Evolutionary conservation across 352 stramenopile species (phyloP), one percentile per base, ranked within the genome.

Genomic region (Phytophthora colocasiae): DNA sequence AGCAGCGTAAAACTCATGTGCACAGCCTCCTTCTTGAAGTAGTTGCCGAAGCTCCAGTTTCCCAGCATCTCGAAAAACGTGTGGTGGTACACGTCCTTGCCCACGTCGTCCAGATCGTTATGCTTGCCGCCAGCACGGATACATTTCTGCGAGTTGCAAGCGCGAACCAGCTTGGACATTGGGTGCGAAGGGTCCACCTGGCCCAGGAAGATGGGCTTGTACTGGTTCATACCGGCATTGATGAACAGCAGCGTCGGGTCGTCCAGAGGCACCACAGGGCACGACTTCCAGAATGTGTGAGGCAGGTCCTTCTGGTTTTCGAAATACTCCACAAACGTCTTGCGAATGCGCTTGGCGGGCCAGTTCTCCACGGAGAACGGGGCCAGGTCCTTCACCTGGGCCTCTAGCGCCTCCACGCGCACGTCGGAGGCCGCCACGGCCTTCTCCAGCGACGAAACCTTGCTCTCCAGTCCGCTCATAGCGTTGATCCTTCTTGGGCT

Each of bases 1-100:
- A 99, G 86, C 38, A 99, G 77, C 40, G 97, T 95, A 86, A 97
- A 99, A 46, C 97, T 97, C 87, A 96, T 98, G 58, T 94, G 89
- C 66, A 99, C 98, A 5, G 97, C 97, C 62, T 99, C 96, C 41
- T 97, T 76, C 86, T 99, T 99, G 69, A 99, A 99, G 80, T 99
- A 99, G 81, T 99, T 82, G 48, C 97, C 97, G 82, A 99, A 99
- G 41, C 84, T 98, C 98, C 98, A 99, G 69, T 97, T 98, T 26
- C 98, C 98, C 29, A 99, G 80, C 98, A 99, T 99, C 75, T 99
- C 98, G 74, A 99, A 99, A 75, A 99, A 99, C 26, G 98, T 99
- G 78, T 99, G 98, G 81, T 99, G 98, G 78, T 99, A 99, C 32
- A 97, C 97, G 83, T 99, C 98, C 68, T 97, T 96, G 44, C 98